Base-by-base conservation (phyloP, 495 filamentous ascomycete genomes). In the Aspergillus haitiensis region DNA sequence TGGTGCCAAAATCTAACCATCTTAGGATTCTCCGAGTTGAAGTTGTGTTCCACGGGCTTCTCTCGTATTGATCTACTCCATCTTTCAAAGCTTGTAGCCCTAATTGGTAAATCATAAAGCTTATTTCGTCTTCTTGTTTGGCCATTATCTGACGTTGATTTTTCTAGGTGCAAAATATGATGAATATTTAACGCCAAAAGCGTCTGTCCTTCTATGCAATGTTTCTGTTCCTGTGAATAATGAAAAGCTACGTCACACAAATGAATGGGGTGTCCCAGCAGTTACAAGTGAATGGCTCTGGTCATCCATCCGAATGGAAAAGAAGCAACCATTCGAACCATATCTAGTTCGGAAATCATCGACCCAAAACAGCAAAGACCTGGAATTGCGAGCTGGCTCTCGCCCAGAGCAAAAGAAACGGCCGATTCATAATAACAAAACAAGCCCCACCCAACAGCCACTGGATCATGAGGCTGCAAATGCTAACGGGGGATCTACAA, bases 31-130 rank as follows among this genome's bases (percentile, higher is more conserved):
- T 62, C 81, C 11, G 77, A 70, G 2, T 71, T 96, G 62, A 81
- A 77, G 39, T 84, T 97, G 44, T 90, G 85, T 70, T 90, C 91
- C 1, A 92, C 92, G 8, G 89, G 84, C 10, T 96, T 98, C 67
- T 81, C 82, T 15, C 87, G 88, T n/a, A 86, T 96, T 35, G 90
- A 96, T 64, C 77, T 97, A 16, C 76, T 93, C 47, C 95, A 98
- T 67, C 76, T 94, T 39, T 84, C 86, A 39, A 92, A 90, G 72
- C 73, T 88, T 13, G 79, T 96, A 27, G 74, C 77, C 27, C 78
- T 96, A 48, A 82, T 96, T 67, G 92, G 92, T 81, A 65, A 58
- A 75, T 5, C 15, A n/a, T 1, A 47, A 1, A 15, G 15, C n/a
- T 31, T 8, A 32, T 13, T 27, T 16, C 60, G 42, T 52, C 34